phyloP scores from a whole-genome alignment of 768 basidiomycete genomes.

The Lactarius evosmus region DNA sequence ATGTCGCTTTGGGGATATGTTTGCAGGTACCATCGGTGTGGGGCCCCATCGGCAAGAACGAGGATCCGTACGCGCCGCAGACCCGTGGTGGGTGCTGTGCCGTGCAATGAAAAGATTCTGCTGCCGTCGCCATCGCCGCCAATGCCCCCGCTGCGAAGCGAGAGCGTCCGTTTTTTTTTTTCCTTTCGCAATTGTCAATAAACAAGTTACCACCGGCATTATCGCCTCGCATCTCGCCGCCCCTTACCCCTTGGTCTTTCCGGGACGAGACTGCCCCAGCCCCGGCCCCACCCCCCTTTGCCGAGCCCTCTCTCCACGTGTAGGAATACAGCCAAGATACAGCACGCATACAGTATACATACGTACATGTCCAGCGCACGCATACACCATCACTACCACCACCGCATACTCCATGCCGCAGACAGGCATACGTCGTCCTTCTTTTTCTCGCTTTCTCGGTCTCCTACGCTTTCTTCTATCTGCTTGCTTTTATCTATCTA shows the following conservation, averaged over 20 bases:
- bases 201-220: background rate
- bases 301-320: background rate
- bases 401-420: background rate
- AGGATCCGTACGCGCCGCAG: conserved; percentile 86
- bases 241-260: background rate
- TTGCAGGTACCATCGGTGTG: conserved; percentile 89
- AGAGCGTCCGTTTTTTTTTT: background rate
- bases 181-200: background rate
- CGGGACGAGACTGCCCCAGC: background rate
- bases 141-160: background rate
- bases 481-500: background rate
- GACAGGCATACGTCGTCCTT: background rate
- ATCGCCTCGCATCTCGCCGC: background rate
- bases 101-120: conserved; percentile 19
- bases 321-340: background rate
- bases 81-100: conserved; percentile 19
- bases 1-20: background rate
- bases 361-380: background rate
- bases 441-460: background rate
- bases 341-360: background rate
- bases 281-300: background rate
- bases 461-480: background rate
- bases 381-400: background rate
- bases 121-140: background rate
- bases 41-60: conserved; percentile 89